phyloP scores from a whole-genome alignment of 1,139 yeast genomes.

The Yamadazyma songkhlaensis region DNA sequence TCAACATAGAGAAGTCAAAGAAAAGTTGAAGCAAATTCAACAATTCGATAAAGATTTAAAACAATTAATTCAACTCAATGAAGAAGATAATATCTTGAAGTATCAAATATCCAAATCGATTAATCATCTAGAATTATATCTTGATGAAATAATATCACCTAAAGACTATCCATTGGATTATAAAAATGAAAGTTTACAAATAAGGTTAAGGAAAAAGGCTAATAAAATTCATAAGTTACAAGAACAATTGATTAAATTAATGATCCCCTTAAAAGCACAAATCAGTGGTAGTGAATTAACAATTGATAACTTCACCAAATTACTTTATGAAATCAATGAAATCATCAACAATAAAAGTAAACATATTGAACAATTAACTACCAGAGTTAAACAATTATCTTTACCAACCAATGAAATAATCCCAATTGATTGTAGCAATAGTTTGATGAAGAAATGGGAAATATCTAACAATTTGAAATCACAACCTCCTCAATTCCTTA shows the following conservation, averaged over 20 bases:
- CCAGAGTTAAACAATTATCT: not conserved
- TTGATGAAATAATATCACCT: slow-evolving; percentile 1
- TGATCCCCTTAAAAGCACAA: slow-evolving; percentile 28
- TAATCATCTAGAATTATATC: slow-evolving; percentile 8
- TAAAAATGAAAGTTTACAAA: slow-evolving; percentile 18
- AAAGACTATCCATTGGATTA: slow-evolving; percentile 22
- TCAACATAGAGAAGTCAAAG: not conserved
- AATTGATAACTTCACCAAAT: slow-evolving; percentile 19
- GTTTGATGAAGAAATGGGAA: slow-evolving; percentile 5
- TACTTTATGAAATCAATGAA: slow-evolving; percentile 22
- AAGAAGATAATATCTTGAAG: slow-evolving; percentile 6
- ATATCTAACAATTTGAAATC: slow-evolving; percentile 2
- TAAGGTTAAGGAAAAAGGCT: slow-evolving; percentile 19
- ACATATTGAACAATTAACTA: not conserved
- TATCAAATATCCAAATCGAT: slow-evolving; percentile 12
- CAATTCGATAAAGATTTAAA: slow-evolving; percentile 2
- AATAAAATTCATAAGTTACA: slow-evolving; percentile 16
- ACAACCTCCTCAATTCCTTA: not conserved
- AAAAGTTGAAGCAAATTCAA: not conserved
- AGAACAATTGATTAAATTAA: slow-evolving; percentile 16
- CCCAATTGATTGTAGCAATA: slow-evolving; percentile 1
- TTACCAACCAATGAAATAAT: not conserved
- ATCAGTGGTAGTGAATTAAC: slow-evolving; percentile 13
- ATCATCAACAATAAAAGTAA: slow-evolving; percentile 8
- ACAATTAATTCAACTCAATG: slow-evolving; percentile 1